A percentile compares a stretch with the other conserved stretches of the same genome.
Conservation (phyloP, 495 filamentous ascomycete species). For the Xylaria castorea region DNA sequence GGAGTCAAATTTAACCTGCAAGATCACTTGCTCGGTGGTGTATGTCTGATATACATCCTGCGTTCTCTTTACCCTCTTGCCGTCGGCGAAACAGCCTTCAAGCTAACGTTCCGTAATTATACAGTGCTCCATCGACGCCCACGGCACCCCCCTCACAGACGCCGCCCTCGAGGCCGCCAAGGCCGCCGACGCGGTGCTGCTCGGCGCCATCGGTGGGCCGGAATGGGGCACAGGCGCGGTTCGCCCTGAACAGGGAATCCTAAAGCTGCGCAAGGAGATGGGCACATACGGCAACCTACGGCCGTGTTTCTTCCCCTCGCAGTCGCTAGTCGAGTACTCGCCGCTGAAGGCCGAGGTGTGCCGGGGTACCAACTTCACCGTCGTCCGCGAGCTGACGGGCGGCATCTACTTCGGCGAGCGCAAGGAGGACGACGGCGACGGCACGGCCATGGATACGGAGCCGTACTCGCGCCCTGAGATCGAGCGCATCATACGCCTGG, state of each 20-base stretch:
- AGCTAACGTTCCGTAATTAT: constrained; percentile 7
- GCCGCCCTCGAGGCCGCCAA: constrained; percentile 86
- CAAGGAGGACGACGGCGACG: constrained; percentile 79
- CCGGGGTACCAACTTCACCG: constrained; percentile 89
- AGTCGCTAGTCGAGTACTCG: constrained; percentile 83
- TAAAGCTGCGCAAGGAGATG: constrained; percentile 93
- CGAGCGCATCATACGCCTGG: constrained; percentile 85
- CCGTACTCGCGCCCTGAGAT: constrained; percentile 88
- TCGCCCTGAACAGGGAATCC: constrained; percentile 93
- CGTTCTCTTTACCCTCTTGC: neutral
- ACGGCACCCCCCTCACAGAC: constrained; percentile 79
- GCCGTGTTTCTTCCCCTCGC: constrained; percentile 95
- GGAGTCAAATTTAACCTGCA: constrained; percentile 85
- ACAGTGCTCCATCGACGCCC: constrained; percentile 87
- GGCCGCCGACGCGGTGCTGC: constrained; percentile 86
- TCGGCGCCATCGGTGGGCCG: constrained; percentile 95
- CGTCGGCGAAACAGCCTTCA: neutral
- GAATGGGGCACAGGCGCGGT: constrained; percentile 95
- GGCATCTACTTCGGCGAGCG: constrained; percentile 98
- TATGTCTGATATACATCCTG: constrained; percentile 56
- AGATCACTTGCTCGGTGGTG: constrained; percentile 90
- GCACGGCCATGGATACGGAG: constrained; percentile 85
- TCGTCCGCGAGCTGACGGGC: constrained; percentile 92
- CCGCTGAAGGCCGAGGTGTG: constrained; percentile 88
- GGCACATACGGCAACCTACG: constrained; percentile 95